Evolutionary conservation across 306 rosid genomes (phyloP).

Genomic region (Hippophae tibetana): DNA sequence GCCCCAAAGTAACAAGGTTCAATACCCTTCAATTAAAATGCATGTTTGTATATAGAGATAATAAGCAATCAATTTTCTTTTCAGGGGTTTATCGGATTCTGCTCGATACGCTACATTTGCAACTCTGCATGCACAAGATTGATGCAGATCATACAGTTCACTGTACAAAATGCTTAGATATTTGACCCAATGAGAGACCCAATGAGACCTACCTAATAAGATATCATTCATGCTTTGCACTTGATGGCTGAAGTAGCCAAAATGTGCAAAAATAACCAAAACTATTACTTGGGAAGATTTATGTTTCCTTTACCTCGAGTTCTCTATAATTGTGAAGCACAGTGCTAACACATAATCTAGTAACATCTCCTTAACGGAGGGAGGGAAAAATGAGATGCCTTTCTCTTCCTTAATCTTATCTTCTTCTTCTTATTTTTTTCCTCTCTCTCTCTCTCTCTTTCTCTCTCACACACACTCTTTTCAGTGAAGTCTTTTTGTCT

Average conservation of each 20-base stretch:
- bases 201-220: too few species aligned
- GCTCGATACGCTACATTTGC: background rate
- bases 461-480: too few species aligned
- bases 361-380: constrained; percentile 1
- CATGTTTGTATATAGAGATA: background rate
- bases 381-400: background rate
- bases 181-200: too few species aligned
- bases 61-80: background rate
- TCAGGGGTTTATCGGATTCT: constrained; percentile 9
- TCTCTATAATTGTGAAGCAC: constrained; percentile 11
- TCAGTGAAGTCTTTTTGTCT: too few species aligned
- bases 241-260: constrained; percentile 4
- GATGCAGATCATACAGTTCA: background rate
- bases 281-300: constrained; percentile 9
- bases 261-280: constrained; percentile 4
- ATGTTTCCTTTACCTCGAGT: background rate
- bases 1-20: background rate
- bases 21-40: background rate
- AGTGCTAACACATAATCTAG: constrained; percentile 8
- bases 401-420: background rate
- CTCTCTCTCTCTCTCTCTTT: too few species aligned
- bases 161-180: background rate
- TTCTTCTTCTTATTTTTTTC: background rate
- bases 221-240: background rate
- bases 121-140: background rate